Base-by-base conservation (phyloP, 2,329 filamentous ascomycete species). In the Calonectria pteridis region DNA sequence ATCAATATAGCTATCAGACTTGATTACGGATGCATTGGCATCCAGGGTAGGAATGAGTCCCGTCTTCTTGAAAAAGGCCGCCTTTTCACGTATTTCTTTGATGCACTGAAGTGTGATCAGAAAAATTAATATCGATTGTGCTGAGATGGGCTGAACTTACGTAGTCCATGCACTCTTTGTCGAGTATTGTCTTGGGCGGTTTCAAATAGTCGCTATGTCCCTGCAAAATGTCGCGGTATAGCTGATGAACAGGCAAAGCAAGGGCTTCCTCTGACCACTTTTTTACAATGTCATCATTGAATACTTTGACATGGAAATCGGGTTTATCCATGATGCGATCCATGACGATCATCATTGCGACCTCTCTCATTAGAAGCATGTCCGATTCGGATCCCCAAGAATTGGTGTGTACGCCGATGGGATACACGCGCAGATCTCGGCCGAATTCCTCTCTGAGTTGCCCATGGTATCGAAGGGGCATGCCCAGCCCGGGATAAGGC, bases 11-110 rank as follows among this genome's bases (percentile, higher is more conserved):
- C 1, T 75, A 1, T 82, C 81, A 0, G 81, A 80, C 13, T 82
- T 82, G 58, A 76, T 76, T 1, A 76, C 69, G 0, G 78, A 67
- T 10, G 75, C 75, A 5, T 35, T 55, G 2, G 78, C 76, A 46
- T 82, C 81, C 1, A 82, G 29, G 0, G 74, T 76, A 0, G 77
- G 79, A 2, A 90, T 76, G 16, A 88, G 81, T 0, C 82, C 75
- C 3, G 82, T 83, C 4, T 82, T 76, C 37, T 85, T 79, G 62
- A 86, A 85, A 33, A 85, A 81, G 13, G 79, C 75, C 0, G 88
- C 88, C 71, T 91, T 90, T 72, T 83, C 85, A 16, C 83, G 83
- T 0, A 91, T 82, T 69, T 90, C 89, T 13, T 76, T 28, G 18
- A 80, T 77, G 20, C 77, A 80, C 78, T 79, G 23, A 1, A 14